These are phyloP conservation scores for Diaporthe ampelina DNA, from an alignment of 2,329 filamentous ascomycete species.

Conservation along the genomic window DNA sequence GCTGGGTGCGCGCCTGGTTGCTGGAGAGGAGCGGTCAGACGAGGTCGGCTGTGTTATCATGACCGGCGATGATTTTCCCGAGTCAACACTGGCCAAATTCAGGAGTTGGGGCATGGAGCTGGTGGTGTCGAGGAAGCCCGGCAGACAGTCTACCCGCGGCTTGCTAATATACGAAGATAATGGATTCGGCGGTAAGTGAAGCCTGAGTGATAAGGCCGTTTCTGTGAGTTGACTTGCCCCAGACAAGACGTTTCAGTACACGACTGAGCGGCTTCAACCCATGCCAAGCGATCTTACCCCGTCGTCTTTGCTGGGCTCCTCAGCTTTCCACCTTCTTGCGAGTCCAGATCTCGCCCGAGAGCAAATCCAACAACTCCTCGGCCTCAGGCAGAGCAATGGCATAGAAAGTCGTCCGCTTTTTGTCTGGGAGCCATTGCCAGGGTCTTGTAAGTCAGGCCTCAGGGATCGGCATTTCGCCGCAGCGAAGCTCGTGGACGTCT, in stretches of 20 bases:
- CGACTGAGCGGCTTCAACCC: slow-evolving; percentile 43
- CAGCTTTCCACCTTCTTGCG: slow-evolving; percentile 47
- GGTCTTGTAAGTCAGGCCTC: slow-evolving; percentile 44
- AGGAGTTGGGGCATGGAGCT: slow-evolving; percentile 27
- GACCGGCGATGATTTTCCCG: slow-evolving; percentile 35
- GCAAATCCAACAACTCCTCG: slow-evolving; percentile 45
- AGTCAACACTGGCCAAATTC: neutral
- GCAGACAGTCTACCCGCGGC: slow-evolving; percentile 30
- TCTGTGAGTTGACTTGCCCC: slow-evolving; percentile 41
- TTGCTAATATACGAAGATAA: slow-evolving; percentile 33
- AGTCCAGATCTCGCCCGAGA: slow-evolving; percentile 40
- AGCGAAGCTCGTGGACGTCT: slow-evolving; percentile 49
- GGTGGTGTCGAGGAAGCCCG: neutral
- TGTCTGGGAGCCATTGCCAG: slow-evolving; percentile 39
- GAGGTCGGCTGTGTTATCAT: slow-evolving; percentile 28
- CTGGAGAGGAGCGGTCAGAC: neutral
- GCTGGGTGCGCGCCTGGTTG: slow-evolving; percentile 43
- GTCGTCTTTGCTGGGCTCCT: slow-evolving; percentile 38
- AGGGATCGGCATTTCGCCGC: slow-evolving; percentile 47
- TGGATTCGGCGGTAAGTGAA: slow-evolving; percentile 20
- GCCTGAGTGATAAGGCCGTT: neutral
- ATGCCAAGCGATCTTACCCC: slow-evolving; percentile 37
- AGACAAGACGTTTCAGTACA: slow-evolving; percentile 46
- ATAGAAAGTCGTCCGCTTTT: neutral
- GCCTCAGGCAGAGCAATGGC: slow-evolving; percentile 8